Evolutionary conservation across 2,329 filamentous ascomycete genomes (phyloP).

Genomic region (Ceratocystis albifundus): DNA sequence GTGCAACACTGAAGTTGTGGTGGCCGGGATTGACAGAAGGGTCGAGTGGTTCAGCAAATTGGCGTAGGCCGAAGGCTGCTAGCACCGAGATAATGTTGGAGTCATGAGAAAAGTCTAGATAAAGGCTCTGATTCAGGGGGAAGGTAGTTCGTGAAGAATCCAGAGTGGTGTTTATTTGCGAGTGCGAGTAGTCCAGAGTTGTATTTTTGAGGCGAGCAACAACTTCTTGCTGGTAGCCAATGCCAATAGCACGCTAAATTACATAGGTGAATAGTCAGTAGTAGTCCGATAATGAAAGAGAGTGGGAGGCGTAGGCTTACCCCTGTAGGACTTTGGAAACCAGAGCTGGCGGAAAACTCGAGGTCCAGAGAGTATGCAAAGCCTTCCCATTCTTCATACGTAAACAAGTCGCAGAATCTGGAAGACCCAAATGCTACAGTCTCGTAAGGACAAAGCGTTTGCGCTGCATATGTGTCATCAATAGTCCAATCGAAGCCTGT

Average conservation of each 20-base stretch:
- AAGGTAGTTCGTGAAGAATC: conserved; percentile 58
- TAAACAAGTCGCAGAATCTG: conserved; percentile 63
- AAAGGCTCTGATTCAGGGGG: conserved; percentile 59
- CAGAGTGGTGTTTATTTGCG: conserved; percentile 57
- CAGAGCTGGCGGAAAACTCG: conserved; percentile 48
- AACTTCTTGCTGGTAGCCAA: conserved; percentile 62
- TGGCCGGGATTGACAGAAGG: conserved; percentile 42
- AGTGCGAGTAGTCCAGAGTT: conserved; percentile 45
- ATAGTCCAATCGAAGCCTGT: conserved; percentile 52
- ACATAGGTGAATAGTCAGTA: conserved; percentile 26
- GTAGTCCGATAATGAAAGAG: neutral
- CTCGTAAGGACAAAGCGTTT: conserved; percentile 66
- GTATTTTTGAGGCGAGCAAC: conserved; percentile 59
- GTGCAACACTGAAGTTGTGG: conserved; percentile 53
- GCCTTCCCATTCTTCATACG: conserved; percentile 59
- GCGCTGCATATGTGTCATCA: conserved; percentile 53
- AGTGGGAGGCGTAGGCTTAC: conserved; percentile 30
- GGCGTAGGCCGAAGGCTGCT: conserved; percentile 59
- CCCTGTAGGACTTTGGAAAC: conserved; percentile 53
- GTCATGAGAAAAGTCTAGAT: conserved; percentile 70
- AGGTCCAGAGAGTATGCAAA: conserved; percentile 64
- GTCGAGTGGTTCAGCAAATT: conserved; percentile 52
- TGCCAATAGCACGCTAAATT: conserved; percentile 52
- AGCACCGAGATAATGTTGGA: conserved; percentile 60
- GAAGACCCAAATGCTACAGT: conserved; percentile 66